phyloP scores from a whole-genome alignment of 306 rosid species.

The Cucumis cinereus region DNA sequence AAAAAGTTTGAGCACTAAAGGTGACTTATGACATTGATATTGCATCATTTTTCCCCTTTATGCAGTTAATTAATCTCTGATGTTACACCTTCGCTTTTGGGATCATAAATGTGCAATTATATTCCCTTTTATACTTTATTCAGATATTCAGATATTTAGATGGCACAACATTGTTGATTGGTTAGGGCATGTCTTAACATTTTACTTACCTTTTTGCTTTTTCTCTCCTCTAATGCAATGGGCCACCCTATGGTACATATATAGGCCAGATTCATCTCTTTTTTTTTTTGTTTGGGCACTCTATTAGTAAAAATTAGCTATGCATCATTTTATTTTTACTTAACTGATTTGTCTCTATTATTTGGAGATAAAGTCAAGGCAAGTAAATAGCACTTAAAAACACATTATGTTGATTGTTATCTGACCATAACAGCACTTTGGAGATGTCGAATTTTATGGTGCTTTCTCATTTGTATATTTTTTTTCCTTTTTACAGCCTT shows the following conservation, averaged over 20 bases:
- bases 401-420: not conserved
- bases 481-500: constrained; percentile 44
- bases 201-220: not conserved
- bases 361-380: not conserved
- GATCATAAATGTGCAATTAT: not conserved
- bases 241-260: not conserved
- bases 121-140: not conserved
- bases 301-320: not conserved
- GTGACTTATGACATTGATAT: constrained; percentile 21
- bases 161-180: not conserved
- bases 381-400: not conserved
- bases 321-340: not conserved
- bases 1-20: constrained; percentile 90
- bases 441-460: not conserved
- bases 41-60: not conserved
- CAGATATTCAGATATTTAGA: not conserved
- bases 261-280: not conserved
- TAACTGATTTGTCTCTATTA: not conserved
- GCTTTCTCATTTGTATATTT: not conserved
- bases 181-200: not conserved
- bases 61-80: not conserved
- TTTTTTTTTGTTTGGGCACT: too few relatives aligned
- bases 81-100: not conserved
- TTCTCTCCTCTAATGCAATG: not conserved
- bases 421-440: not conserved